These are phyloP conservation scores for Lasiosphaeria hispida DNA, from an alignment of 495 filamentous ascomycete species.

Conservation along the genomic window DNA sequence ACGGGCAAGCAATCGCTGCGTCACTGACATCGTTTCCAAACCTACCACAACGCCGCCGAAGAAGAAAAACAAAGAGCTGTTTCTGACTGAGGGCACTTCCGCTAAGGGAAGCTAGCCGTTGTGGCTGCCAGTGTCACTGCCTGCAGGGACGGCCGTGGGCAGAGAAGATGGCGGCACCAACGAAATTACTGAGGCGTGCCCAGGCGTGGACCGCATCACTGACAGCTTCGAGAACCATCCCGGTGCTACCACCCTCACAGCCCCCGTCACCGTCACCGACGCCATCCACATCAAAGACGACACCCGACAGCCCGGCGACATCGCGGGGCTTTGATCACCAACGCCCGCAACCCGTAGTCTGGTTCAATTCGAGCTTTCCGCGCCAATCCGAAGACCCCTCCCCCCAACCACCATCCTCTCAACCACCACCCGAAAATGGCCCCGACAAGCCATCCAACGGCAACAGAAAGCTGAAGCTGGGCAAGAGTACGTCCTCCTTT, in stretches of 20 bases:
- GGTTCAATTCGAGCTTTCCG: conserved; percentile 36
- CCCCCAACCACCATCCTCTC: background rate
- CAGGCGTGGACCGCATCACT: background rate
- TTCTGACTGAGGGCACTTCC: no score
- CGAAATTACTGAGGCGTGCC: background rate
- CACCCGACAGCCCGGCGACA: background rate
- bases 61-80: background rate
- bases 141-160: background rate
- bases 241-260: background rate
- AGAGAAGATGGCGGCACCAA: background rate
- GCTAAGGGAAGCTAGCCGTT: no score
- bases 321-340: background rate
- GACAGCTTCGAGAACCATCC: background rate
- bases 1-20: conserved; percentile 1
- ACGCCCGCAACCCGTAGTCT: conserved; percentile 26
- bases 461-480: conserved; percentile 82
- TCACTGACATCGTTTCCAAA: conserved; percentile 31
- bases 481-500: conserved; percentile 64
- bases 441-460: conserved; percentile 49
- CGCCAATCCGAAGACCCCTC: conserved; percentile 5
- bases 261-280: conserved; percentile 6
- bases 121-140: no score
- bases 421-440: background rate
- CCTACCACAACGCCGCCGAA: background rate
- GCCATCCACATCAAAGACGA: conserved; percentile 1